These are phyloP conservation scores for Scedosporium boydii DNA, from an alignment of 2,329 filamentous ascomycete genomes.

Conservation along the genomic window DNA sequence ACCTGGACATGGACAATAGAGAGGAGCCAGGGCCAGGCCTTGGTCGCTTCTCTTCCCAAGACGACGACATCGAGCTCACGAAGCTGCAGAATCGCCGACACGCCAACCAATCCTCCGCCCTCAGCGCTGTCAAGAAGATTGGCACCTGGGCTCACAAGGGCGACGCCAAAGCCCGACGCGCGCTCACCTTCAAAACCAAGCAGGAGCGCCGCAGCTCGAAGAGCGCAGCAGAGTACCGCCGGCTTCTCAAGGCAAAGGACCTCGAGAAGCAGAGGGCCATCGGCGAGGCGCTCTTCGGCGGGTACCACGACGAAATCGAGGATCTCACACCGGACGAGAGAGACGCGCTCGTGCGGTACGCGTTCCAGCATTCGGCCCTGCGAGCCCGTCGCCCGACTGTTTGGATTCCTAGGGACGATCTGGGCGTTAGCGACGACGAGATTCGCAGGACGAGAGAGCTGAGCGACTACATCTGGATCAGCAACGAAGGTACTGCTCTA, in stretches of 20 bases:
- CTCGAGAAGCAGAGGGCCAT: slow-evolving; percentile 65
- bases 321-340: slow-evolving; percentile 86
- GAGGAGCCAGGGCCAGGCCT: slow-evolving; percentile 18
- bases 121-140: slow-evolving; percentile 37
- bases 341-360: slow-evolving; percentile 73
- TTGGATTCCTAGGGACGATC: slow-evolving; percentile 86
- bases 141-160: slow-evolving; percentile 31
- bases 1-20: slow-evolving; percentile 34
- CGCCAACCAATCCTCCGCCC: slow-evolving; percentile 21
- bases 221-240: slow-evolving; percentile 37
- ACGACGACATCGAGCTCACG: slow-evolving; percentile 25
- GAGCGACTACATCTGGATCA: slow-evolving; percentile 81
- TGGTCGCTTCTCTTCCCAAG: slow-evolving; percentile 9
- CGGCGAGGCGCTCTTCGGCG: slow-evolving; percentile 74
- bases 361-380: slow-evolving; percentile 84
- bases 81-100: slow-evolving; percentile 17
- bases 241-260: slow-evolving; percentile 44
- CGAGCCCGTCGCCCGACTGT: slow-evolving; percentile 77
- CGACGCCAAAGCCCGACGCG: slow-evolving; percentile 12
- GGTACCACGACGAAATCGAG: slow-evolving; percentile 86
- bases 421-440: slow-evolving; percentile 89
- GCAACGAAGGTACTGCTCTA: slow-evolving; percentile 81
- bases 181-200: slow-evolving; percentile 7
- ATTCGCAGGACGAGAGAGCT: slow-evolving; percentile 67
- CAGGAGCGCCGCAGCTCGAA: slow-evolving; percentile 17